Evolutionary conservation across 768 basidiomycete species (phyloP).

Genomic region (Serendipita vermifera): DNA sequence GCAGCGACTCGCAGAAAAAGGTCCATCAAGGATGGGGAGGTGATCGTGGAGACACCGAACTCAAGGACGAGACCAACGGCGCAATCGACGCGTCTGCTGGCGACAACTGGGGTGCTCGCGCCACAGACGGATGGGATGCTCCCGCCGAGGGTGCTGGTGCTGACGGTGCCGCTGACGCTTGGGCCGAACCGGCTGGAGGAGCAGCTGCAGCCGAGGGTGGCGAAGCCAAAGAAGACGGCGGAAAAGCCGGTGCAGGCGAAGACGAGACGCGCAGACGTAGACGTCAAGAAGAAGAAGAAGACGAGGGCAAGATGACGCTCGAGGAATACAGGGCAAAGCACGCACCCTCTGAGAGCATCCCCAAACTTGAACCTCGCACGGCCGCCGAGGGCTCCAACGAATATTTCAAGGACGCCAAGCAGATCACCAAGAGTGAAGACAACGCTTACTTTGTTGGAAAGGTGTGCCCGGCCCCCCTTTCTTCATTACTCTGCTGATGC

Average conservation of each 20-base stretch:
- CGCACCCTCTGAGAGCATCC: slow-evolving; percentile 36
- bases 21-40: slow-evolving; percentile 92
- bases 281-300: slow-evolving; percentile 55
- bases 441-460: slow-evolving; percentile 80
- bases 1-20: slow-evolving; percentile 89
- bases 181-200: slow-evolving; percentile 23
- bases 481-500: slow-evolving; percentile 10
- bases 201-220: slow-evolving; percentile 24
- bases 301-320: slow-evolving; percentile 89
- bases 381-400: slow-evolving; percentile 71
- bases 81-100: slow-evolving; percentile 41
- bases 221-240: slow-evolving; percentile 25
- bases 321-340: slow-evolving; percentile 84
- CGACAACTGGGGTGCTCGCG: slow-evolving; percentile 29
- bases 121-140: slow-evolving; percentile 24
- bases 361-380: slow-evolving; percentile 70
- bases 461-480: slow-evolving; percentile 34
- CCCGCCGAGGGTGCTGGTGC: slow-evolving; percentile 20
- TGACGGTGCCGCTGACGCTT: slow-evolving; percentile 21
- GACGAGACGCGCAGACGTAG: slow-evolving; percentile 21
- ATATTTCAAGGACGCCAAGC: slow-evolving; percentile 59
- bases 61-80: slow-evolving; percentile 68
- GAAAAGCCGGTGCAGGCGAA: slow-evolving; percentile 32
- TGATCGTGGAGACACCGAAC: slow-evolving; percentile 73
- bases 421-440: slow-evolving; percentile 42